Conservation (phyloP, 2,329 filamentous ascomycete genomes). For the Tolypocladium ovalisporum region DNA sequence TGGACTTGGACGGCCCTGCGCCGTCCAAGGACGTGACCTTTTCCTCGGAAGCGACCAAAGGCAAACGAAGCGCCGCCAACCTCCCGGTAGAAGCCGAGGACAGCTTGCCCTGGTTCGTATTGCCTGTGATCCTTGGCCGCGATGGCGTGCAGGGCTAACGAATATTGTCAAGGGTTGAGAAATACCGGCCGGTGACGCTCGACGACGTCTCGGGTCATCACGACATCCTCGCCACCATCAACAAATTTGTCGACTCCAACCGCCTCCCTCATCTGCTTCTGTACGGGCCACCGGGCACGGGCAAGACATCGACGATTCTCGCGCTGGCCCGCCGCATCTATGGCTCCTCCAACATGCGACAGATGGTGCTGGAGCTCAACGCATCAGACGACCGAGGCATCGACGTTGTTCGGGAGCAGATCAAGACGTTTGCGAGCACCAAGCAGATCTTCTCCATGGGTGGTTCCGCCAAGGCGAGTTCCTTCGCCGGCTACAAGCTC, state of each 20-base stretch:
- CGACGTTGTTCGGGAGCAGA: slow-evolving; percentile 95
- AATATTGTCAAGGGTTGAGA: slow-evolving; percentile 66
- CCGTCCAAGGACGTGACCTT: slow-evolving; percentile 48
- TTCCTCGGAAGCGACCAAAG: slow-evolving; percentile 68
- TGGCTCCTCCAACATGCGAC: slow-evolving; percentile 80
- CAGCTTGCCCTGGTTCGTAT: slow-evolving; percentile 71
- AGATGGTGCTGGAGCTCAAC: slow-evolving; percentile 98
- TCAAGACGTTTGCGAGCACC: slow-evolving; percentile 97
- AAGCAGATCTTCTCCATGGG: slow-evolving; percentile 84
- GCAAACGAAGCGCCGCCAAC: slow-evolving; percentile 87
- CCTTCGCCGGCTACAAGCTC: slow-evolving; percentile 75
- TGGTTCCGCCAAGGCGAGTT: slow-evolving; percentile 30
- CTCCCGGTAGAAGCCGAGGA: slow-evolving; percentile 90
- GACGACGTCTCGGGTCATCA: slow-evolving; percentile 93
- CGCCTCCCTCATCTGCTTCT: slow-evolving; percentile 89
- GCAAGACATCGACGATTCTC: slow-evolving; percentile 94
- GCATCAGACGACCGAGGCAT: slow-evolving; percentile 96
- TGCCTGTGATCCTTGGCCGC: not conserved
- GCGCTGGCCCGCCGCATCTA: slow-evolving; percentile 91
- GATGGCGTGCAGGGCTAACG: not conserved
- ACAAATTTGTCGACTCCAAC: slow-evolving; percentile 93
- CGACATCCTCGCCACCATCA: slow-evolving; percentile 94
- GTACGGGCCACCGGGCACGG: slow-evolving; percentile 91
- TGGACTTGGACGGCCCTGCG: slow-evolving; percentile 45
- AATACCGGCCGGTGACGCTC: slow-evolving; percentile 82